Base-by-base conservation (phyloP, 2,329 filamentous ascomycete species). In the Tolypocladium pustulatum region DNA sequence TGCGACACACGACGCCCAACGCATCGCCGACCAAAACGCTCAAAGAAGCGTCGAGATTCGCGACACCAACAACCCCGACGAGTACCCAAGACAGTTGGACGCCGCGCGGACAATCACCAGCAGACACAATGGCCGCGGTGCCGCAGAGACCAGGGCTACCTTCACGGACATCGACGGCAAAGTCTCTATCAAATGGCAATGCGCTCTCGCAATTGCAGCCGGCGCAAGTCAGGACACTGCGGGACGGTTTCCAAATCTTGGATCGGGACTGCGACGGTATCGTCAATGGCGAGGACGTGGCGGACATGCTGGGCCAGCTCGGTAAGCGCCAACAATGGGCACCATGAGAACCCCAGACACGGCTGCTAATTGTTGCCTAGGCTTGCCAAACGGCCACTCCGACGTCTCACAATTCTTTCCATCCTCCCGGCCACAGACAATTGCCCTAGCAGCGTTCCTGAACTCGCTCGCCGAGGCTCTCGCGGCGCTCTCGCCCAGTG, bases 161-260 rank as follows among this genome's bases (percentile, higher is more conserved):
- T 13, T 30, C 64, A 5, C 68, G 70, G 32, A 65, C 67, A 17
- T 61, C 70, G 12, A 65, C 69, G 25, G 62, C 73, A 32, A 72
- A 73, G 43, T 67, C 74, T 7, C 67, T 76, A 46, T 72, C 71
- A 4, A 72, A 76, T 57, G 76, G 78, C 38, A 84, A 80, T 65
- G 78, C 85, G 17, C 76, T 91, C 52, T 86, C 87, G 3, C 87
- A 89, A 67, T 75, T 97, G 49, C 89, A 93, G 41, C 86, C 90
- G 2, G 80, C 89, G 3, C 90, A 97, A 66, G 85, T 97, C 40
- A 85, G 92, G 67, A 90, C 90, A 66, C 83, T 99, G 73, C 85
- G 94, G 61, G 93, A 97, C 70, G 91, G 89, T 0, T 99, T 97
- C 72, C 90, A 95, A 72, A 91, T 97, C 60, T 80, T 99, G 54